phyloP scores from a whole-genome alignment of 2,329 filamentous ascomycete species.

The Zelopaecilomyces penicillatus region DNA sequence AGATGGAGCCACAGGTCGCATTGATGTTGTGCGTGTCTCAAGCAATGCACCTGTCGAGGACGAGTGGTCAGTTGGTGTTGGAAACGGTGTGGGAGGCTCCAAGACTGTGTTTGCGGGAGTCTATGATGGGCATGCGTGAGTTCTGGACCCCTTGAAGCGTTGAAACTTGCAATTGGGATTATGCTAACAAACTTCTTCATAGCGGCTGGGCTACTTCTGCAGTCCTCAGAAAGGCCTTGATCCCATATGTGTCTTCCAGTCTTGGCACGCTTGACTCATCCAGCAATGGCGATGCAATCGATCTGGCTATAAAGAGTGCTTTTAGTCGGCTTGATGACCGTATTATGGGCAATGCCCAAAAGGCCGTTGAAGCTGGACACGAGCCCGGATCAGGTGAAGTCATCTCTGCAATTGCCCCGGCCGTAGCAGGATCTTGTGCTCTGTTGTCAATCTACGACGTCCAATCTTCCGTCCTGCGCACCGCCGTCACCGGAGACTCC shows the following conservation, averaged over 20 bases:
- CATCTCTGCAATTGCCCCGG: conserved; percentile 25
- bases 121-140: conserved; percentile 42
- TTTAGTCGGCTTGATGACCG: conserved; percentile 51
- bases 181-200: not conserved
- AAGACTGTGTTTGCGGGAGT: conserved; percentile 29
- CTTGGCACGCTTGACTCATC: conserved; percentile 21
- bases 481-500: conserved; percentile 61
- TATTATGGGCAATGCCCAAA: conserved; percentile 34
- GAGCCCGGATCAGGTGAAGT: conserved; percentile 20
- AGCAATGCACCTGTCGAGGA: conserved; percentile 30
- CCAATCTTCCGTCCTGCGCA: conserved; percentile 41
- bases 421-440: conserved; percentile 51
- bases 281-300: conserved; percentile 38
- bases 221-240: conserved; percentile 31
- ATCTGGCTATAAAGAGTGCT: conserved; percentile 46
- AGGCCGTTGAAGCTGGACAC: conserved; percentile 19
- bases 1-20: conserved; percentile 18
- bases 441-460: conserved; percentile 56
- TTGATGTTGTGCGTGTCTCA: conserved; percentile 25
- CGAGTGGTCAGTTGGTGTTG: conserved; percentile 24
- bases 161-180: not conserved
- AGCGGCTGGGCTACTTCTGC: conserved; percentile 35
- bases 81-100: conserved; percentile 19
- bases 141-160: not conserved
- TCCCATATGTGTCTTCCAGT: conserved; percentile 32